Evolutionary conservation across 164 flowering plant species (phyloP).

Genomic region (Amborella trichopoda): DNA sequence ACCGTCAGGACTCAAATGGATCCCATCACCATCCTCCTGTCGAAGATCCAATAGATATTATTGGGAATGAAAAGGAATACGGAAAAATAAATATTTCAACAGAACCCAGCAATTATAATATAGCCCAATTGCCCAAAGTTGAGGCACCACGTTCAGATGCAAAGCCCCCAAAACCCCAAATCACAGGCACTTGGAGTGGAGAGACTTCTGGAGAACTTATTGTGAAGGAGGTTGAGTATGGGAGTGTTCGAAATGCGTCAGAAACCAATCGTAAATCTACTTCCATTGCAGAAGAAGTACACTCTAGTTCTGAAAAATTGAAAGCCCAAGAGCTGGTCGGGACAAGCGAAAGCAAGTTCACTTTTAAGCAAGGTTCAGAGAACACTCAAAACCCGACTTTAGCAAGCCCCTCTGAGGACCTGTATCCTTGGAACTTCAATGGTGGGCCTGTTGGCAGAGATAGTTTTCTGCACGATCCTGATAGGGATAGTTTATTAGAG

Average conservation of each 20-base stretch:
- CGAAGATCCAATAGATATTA: no score
- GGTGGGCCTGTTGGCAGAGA: slow-evolving; percentile 30
- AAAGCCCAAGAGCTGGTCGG: slow-evolving; percentile 19
- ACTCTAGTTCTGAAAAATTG: neutral
- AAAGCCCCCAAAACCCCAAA: neutral
- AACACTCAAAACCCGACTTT: slow-evolving; percentile 11
- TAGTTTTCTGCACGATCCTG: slow-evolving; percentile 17
- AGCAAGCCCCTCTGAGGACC: slow-evolving; percentile 25
- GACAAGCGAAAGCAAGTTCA: slow-evolving; percentile 27
- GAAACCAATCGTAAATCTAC: slow-evolving; percentile 32
- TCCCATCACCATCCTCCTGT: neutral
- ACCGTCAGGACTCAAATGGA: neutral
- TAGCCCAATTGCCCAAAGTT: no score
- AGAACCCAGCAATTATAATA: neutral
- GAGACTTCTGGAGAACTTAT: slow-evolving; percentile 53
- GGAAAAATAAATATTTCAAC: neutral
- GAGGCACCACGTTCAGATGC: neutral
- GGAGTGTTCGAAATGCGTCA: slow-evolving; percentile 33
- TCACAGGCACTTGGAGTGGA: slow-evolving; percentile 13
- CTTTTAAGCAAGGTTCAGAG: slow-evolving; percentile 31
- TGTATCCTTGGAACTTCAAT: slow-evolving; percentile 39
- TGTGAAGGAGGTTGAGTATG: slow-evolving; percentile 73
- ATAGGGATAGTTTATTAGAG: slow-evolving; percentile 14
- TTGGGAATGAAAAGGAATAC: neutral
- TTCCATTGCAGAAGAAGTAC: slow-evolving; percentile 18